Percentiles rank a stretch among this genome's conserved stretches.
These are phyloP conservation scores for Psilocybe cubensis DNA, from an alignment of 768 basidiomycete species.

Conservation along the genomic window DNA sequence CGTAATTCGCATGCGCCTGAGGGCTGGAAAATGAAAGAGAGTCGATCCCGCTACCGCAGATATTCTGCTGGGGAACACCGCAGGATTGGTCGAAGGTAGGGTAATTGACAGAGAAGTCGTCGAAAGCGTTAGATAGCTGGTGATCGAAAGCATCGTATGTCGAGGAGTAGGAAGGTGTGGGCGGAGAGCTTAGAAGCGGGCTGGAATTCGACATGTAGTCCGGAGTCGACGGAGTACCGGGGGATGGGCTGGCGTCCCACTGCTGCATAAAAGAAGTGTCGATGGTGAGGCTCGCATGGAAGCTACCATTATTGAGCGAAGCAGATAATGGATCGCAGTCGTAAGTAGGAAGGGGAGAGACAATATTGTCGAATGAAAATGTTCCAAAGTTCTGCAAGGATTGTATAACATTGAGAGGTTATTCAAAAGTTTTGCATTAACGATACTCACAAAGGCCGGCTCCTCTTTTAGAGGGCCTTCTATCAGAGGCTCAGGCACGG, in stretches of 20 bases:
- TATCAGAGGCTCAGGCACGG: constrained; percentile 27
- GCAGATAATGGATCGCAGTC: constrained; percentile 31
- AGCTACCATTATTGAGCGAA: constrained; percentile 16
- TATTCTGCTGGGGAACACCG: constrained; percentile 5
- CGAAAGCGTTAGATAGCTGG: constrained; percentile 30
- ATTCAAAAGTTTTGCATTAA: background rate
- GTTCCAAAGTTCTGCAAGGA: constrained; percentile 42
- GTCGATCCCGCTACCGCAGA: constrained; percentile 12
- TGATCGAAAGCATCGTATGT: constrained; percentile 35
- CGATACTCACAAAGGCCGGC: constrained; percentile 52
- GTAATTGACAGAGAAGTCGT: constrained; percentile 20
- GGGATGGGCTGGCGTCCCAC: constrained; percentile 50
- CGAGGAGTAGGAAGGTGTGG: constrained; percentile 28
- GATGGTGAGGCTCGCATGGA: constrained; percentile 35
- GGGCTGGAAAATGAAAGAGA: background rate
- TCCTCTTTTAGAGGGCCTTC: constrained; percentile 41
- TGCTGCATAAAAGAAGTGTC: constrained; percentile 44
- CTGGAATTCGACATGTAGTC: constrained; percentile 30
- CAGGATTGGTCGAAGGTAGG: constrained; percentile 15
- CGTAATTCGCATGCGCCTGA: constrained; percentile 6
- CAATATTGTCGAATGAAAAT: constrained; percentile 48
- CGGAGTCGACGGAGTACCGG: constrained; percentile 47
- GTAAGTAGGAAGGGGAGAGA: constrained; percentile 32
- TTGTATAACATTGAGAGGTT: constrained; percentile 1
- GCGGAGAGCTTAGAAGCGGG: constrained; percentile 23